phyloP scores from a whole-genome alignment of 2,329 filamentous ascomycete genomes.

The Fusarium floridanum region DNA sequence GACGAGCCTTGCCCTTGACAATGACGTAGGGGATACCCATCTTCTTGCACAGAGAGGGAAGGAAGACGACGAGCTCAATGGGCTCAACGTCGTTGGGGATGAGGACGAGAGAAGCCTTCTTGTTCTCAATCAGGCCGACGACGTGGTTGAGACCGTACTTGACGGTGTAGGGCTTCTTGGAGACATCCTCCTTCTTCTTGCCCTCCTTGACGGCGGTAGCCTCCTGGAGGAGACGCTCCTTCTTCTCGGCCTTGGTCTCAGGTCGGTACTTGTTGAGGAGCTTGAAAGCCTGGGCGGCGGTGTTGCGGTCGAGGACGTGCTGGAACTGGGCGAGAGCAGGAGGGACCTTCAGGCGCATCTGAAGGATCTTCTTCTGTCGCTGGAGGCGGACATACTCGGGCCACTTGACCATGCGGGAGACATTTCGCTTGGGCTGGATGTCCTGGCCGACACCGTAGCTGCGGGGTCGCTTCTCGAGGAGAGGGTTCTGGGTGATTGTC shows the following conservation, averaged over 20 bases:
- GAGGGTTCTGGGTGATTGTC: constrained; percentile 81
- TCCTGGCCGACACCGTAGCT: constrained; percentile 99
- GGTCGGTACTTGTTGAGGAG: constrained; percentile 99
- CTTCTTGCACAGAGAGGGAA: constrained; percentile 99
- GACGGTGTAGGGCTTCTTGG: constrained; percentile 99
- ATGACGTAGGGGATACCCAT: constrained; percentile 99
- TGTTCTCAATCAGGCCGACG: constrained; percentile 97
- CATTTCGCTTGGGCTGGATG: constrained; percentile 96
- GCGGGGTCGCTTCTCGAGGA: constrained; percentile 96
- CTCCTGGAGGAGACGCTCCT: constrained; percentile 98
- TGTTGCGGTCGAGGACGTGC: constrained; percentile 96
- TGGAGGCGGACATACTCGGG: constrained; percentile 99
- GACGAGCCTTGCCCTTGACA: constrained; percentile 99
- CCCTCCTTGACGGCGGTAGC: constrained; percentile 97
- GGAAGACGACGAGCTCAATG: constrained; percentile 99
- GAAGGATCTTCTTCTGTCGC: constrained; percentile 94
- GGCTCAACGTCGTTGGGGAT: constrained; percentile 99
- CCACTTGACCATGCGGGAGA: constrained; percentile 99
- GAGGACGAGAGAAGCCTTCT: constrained; percentile 98
- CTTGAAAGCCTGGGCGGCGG: constrained; percentile 97
- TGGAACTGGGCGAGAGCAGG: constrained; percentile 98
- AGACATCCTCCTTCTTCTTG: constrained; percentile 99
- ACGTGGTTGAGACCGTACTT: constrained; percentile 99
- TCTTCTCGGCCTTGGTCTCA: constrained; percentile 99
- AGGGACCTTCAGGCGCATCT: constrained; percentile 98